Conservation (phyloP, 2,329 filamentous ascomycete genomes). For the Bertia moriformis region DNA sequence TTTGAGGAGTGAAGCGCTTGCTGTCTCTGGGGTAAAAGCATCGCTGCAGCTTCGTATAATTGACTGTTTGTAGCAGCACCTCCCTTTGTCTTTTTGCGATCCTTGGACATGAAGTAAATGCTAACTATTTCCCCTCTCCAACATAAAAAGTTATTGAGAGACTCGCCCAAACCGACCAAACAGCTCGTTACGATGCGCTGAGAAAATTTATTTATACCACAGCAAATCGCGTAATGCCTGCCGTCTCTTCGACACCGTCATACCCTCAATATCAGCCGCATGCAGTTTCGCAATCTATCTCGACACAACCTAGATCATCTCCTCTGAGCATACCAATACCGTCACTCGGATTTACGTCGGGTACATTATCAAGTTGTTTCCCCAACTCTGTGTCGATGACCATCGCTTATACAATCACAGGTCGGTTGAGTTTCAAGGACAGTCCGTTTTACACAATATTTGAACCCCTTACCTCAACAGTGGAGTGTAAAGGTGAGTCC, state of each 20-base stretch:
- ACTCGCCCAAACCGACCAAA: neutral
- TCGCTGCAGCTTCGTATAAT: neutral
- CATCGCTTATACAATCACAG: neutral
- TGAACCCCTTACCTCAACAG: constrained; percentile 30
- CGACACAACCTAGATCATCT: neutral
- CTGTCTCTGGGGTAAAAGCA: neutral
- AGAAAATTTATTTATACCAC: neutral
- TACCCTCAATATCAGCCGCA: neutral
- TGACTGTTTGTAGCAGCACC: constrained; percentile 1
- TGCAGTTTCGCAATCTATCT: neutral
- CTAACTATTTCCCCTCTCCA: too few species aligned
- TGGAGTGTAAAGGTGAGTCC: constrained; percentile 40
- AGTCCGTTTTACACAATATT: constrained; percentile 52
- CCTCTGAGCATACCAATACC: neutral
- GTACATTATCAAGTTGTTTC: neutral
- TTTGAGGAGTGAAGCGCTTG: neutral
- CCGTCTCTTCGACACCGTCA: neutral
- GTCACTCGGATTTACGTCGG: neutral
- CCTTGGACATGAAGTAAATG: too few species aligned
- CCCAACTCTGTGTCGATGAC: constrained; percentile 14
- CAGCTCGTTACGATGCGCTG: neutral
- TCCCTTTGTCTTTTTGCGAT: neutral
- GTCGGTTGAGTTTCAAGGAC: constrained; percentile 33
- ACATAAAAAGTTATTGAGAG: neutral
- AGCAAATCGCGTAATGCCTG: neutral